A percentile compares a stretch with the other conserved stretches of the same genome.
These are phyloP conservation scores for Pythium volutum DNA, from an alignment of 352 stramenopile genomes.

Conservation along the genomic window DNA sequence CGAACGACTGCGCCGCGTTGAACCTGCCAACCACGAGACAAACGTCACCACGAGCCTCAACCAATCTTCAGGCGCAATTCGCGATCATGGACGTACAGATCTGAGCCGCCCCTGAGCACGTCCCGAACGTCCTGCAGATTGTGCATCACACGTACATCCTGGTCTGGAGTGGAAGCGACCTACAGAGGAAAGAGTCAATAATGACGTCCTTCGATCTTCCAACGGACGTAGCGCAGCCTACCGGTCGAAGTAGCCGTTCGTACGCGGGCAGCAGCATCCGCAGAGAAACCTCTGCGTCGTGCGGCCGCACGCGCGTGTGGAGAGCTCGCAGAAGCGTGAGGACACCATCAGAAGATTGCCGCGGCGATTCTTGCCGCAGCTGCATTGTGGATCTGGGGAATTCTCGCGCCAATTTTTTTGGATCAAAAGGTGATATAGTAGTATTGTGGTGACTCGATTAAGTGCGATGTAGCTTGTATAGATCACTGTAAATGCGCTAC, in stretches of 20 bases:
- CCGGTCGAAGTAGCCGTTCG: conserved; percentile 48
- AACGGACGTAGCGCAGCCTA: conserved; percentile 22
- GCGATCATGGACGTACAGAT: conserved; percentile 13
- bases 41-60: not conserved
- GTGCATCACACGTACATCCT: conserved; percentile 8
- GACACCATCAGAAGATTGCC: conserved; percentile 20
- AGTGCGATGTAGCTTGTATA: conserved; percentile 13
- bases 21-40: conserved; percentile 12
- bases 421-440: not conserved
- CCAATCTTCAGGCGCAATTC: not conserved
- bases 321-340: conserved; percentile 43
- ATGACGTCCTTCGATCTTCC: not conserved
- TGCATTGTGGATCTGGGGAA: not conserved
- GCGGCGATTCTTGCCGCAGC: not conserved
- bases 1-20: conserved; percentile 12
- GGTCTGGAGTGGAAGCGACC: not conserved
- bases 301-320: conserved; percentile 24
- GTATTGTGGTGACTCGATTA: conserved; percentile 13
- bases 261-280: conserved; percentile 36
- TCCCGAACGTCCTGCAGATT: conserved; percentile 12
- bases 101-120: conserved; percentile 10
- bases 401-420: conserved; percentile 13
- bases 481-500: conserved; percentile 1
- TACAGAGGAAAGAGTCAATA: not conserved
- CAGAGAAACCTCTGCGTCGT: conserved; percentile 25